Evolutionary conservation across 352 stramenopile species (phyloP).

Genomic region (Phytophthora tubulina): DNA sequence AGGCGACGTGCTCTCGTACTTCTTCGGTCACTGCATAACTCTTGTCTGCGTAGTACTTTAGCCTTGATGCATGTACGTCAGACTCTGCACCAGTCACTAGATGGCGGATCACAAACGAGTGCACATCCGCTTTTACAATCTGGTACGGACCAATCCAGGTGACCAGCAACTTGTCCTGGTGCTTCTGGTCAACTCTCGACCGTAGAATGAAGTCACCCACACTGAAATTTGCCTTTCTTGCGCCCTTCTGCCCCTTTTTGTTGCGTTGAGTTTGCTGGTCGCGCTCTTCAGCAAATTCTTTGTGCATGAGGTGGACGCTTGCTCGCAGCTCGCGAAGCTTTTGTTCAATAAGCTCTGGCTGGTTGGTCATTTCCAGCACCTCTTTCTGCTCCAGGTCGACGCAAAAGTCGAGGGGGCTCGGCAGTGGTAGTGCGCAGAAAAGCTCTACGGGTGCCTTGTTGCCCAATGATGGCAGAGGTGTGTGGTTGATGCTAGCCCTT

Average conservation of each 20-base stretch:
- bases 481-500: slow-evolving; percentile 45
- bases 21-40: slow-evolving; percentile 34
- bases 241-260: too few relatives aligned
- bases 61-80: slow-evolving; percentile 31
- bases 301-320: slow-evolving; percentile 21
- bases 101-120: too few relatives aligned
- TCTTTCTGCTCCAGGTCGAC: neutral
- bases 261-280: slow-evolving; percentile 13
- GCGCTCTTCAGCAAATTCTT: neutral
- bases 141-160: too few relatives aligned
- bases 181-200: too few relatives aligned
- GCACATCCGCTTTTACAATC: too few relatives aligned
- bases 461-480: slow-evolving; percentile 24
- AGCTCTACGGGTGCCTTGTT: slow-evolving; percentile 30
- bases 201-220: slow-evolving; percentile 34
- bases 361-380: neutral
- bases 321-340: slow-evolving; percentile 14
- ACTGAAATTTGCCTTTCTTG: slow-evolving; percentile 28
- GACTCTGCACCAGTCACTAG: slow-evolving; percentile 15
- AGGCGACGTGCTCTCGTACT: slow-evolving; percentile 24
- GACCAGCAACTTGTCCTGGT: too few relatives aligned
- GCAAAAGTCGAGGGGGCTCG: neutral
- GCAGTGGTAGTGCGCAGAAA: slow-evolving; percentile 24
- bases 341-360: neutral
- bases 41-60: slow-evolving; percentile 45